Evolutionary conservation across 2,329 filamentous ascomycete species (phyloP).

Genomic region (Cercospora berteroae): DNA sequence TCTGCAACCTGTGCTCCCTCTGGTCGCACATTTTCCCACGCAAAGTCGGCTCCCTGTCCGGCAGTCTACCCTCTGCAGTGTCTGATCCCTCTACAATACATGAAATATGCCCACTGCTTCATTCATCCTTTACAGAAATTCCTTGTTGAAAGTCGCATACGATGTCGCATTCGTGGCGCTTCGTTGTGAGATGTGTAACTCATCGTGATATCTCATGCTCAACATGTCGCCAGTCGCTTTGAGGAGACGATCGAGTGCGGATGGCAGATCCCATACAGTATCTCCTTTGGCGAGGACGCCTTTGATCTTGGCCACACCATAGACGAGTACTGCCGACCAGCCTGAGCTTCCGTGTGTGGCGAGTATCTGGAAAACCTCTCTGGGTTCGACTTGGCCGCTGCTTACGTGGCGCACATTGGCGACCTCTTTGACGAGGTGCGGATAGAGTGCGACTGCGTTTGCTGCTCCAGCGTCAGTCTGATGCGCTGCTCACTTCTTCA

Average conservation of each 20-base stretch:
- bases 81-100: too few relatives aligned
- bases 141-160: too few relatives aligned
- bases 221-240: neutral
- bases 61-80: too few relatives aligned
- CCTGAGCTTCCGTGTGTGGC: neutral
- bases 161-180: too few relatives aligned
- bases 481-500: neutral
- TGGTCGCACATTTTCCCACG: too few relatives aligned
- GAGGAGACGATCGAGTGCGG: neutral
- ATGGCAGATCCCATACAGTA: neutral
- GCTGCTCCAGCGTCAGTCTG: neutral
- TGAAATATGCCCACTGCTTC: too few relatives aligned
- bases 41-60: too few relatives aligned
- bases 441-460: neutral
- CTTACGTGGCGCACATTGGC: neutral
- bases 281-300: neutral
- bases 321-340: neutral
- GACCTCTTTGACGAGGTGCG: neutral
- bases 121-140: too few relatives aligned
- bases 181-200: slow-evolving; percentile 48
- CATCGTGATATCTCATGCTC: slow-evolving; percentile 38
- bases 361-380: slow-evolving; percentile 1
- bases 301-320: neutral
- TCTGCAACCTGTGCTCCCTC: too few relatives aligned
- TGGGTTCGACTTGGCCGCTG: neutral